Conservation (phyloP, 179 eudicot genomes). For the Heliamphora pulchella region DNA sequence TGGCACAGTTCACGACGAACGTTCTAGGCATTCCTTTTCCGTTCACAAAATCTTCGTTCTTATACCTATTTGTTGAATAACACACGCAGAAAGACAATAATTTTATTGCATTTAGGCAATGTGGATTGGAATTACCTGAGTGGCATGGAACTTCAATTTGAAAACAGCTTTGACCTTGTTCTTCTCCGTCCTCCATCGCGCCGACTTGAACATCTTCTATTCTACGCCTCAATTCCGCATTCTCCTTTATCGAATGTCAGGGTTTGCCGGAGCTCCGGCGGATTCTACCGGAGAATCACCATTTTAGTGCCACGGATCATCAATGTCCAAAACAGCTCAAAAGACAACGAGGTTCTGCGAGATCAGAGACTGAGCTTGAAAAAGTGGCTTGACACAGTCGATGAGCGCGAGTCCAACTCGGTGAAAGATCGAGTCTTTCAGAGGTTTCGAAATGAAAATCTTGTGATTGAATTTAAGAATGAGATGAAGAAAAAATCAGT, state of each 20-base stretch:
- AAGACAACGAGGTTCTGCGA: background rate
- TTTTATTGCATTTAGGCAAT: background rate
- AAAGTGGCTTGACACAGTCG: constrained; percentile 1
- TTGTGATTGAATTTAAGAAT: constrained; percentile 15
- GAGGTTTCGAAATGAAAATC: background rate
- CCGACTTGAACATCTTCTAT: constrained; percentile 62
- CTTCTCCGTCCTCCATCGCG: constrained; percentile 73
- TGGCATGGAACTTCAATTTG: constrained; percentile 66
- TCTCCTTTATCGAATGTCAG: background rate
- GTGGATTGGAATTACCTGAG: constrained; percentile 45
- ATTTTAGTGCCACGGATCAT: constrained; percentile 2
- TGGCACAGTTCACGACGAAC: too few relatives aligned
- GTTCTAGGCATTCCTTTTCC: too few relatives aligned
- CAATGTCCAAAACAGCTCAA: background rate
- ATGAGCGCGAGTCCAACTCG: constrained; percentile 4
- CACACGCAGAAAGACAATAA: background rate
- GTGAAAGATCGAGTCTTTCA: background rate
- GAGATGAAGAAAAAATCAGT: background rate
- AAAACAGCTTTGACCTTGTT: constrained; percentile 58
- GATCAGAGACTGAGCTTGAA: background rate
- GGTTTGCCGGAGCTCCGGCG: constrained; percentile 39
- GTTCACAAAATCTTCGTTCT: too few relatives aligned
- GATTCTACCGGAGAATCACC: constrained; percentile 25
- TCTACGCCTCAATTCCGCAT: constrained; percentile 20
- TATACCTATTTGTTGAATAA: too few relatives aligned